Percentiles rank a stretch among this genome's conserved stretches.
These are phyloP conservation scores for Fragaria vesca DNA, from an alignment of 306 rosid genomes.

Conservation along the genomic window DNA sequence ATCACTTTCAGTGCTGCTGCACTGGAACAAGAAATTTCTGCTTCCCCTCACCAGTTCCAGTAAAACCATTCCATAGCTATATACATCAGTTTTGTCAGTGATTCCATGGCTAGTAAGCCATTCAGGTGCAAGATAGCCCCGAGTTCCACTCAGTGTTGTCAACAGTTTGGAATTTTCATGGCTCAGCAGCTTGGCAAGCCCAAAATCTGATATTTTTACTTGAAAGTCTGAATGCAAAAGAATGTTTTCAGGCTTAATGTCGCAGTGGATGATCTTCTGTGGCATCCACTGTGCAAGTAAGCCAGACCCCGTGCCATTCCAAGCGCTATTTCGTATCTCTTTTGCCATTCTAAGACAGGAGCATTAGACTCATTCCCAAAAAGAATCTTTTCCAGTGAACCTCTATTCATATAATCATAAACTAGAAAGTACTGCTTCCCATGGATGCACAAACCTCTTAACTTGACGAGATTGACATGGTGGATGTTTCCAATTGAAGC, in stretches of 20 bases:
- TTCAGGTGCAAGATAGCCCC: constrained; percentile 71
- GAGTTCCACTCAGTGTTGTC: constrained; percentile 64
- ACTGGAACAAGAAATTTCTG: constrained; percentile 6
- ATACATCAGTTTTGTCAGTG: constrained; percentile 25
- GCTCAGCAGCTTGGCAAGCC: constrained; percentile 55
- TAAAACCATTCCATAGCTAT: constrained; percentile 28
- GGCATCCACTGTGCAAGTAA: constrained; percentile 58
- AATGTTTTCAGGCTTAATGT: constrained; percentile 67
- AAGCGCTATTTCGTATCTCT: constrained; percentile 34
- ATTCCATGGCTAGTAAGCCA: constrained; percentile 63
- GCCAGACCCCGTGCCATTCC: constrained; percentile 53
- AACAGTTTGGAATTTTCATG: constrained; percentile 51
- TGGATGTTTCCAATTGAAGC: constrained; percentile 24
- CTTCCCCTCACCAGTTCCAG: constrained; percentile 23
- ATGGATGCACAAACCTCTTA: constrained; percentile 20
- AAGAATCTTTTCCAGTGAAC: constrained; percentile 23
- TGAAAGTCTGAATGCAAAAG: constrained; percentile 35
- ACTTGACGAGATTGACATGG: constrained; percentile 25
- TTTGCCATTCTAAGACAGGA: constrained; percentile 27
- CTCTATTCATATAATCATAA: constrained; percentile 20
- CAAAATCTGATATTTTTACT: constrained; percentile 60
- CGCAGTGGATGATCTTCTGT: constrained; percentile 63
- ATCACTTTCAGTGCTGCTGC: not conserved
- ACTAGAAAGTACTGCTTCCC: constrained; percentile 12
- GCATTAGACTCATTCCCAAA: constrained; percentile 4